A percentile compares a stretch with the other conserved stretches of the same genome.
phyloP scores from a whole-genome alignment of 2,329 filamentous ascomycete genomes.

The Colletotrichum sp. region DNA sequence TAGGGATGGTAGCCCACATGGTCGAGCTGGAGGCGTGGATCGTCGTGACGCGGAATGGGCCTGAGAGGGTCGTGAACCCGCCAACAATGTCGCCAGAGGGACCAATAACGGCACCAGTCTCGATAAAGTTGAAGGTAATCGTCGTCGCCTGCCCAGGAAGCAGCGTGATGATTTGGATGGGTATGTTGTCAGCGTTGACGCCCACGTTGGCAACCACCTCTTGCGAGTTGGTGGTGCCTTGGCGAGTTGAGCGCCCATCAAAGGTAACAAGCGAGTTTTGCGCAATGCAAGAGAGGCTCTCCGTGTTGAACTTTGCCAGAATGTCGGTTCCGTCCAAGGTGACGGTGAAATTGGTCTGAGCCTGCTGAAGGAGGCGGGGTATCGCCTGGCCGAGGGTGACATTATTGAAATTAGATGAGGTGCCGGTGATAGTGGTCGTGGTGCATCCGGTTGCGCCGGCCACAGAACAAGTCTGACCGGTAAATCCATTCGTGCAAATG shows the following conservation, averaged over 20 bases:
- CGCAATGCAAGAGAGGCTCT: constrained; percentile 78
- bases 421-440: constrained; percentile 49
- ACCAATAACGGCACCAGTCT: constrained; percentile 17
- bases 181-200: constrained; percentile 16
- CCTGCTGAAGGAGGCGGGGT: constrained; percentile 72
- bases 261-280: constrained; percentile 92
- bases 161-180: constrained; percentile 29
- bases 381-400: constrained; percentile 84
- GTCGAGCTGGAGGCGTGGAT: constrained; percentile 26
- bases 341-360: constrained; percentile 74
- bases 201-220: constrained; percentile 23
- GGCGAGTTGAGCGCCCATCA: constrained; percentile 57
- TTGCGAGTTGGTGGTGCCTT: constrained; percentile 29
- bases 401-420: constrained; percentile 54
- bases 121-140: constrained; percentile 35
- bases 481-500: constrained; percentile 89
- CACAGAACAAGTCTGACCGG: constrained; percentile 58
- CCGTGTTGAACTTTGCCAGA: constrained; percentile 76
- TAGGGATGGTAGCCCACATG: constrained; percentile 34
- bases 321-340: constrained; percentile 73
- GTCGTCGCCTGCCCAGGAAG: constrained; percentile 30
- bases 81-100: constrained; percentile 22
- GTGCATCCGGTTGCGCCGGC: constrained; percentile 56
- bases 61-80: constrained; percentile 28
- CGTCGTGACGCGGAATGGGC: constrained; percentile 23